Evolutionary conservation across 768 basidiomycete species (phyloP).

Genomic region (Mycena galopus): DNA sequence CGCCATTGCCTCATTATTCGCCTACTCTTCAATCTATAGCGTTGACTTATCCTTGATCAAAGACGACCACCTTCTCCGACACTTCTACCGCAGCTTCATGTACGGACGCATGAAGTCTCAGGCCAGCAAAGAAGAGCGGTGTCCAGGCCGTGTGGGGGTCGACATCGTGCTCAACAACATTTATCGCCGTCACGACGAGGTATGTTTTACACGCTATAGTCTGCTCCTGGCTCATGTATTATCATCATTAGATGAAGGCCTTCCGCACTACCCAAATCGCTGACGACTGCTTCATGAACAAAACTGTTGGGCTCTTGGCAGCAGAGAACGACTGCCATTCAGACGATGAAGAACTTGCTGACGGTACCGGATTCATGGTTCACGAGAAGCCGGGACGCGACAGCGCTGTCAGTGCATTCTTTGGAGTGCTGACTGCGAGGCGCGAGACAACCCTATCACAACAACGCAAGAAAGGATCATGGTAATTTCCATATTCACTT

Average conservation of each 20-base stretch:
- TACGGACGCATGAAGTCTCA: background rate
- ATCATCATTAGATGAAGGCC: background rate
- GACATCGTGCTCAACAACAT: background rate
- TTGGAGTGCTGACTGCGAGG: background rate
- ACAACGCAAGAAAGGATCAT: background rate
- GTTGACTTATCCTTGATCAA: background rate
- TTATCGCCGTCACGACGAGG: background rate
- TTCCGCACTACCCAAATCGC: background rate
- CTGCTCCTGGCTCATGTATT: background rate
- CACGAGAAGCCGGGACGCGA: slow-evolving; percentile 9
- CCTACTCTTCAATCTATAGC: background rate
- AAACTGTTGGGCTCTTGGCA: background rate
- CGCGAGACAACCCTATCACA: background rate
- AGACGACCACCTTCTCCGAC: background rate
- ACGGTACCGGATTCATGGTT: background rate
- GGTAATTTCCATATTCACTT: background rate
- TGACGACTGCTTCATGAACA: background rate
- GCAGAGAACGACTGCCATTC: slow-evolving; percentile 13
- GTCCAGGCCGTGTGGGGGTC: background rate
- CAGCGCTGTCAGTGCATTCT: background rate
- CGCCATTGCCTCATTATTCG: background rate
- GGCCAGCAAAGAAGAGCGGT: background rate
- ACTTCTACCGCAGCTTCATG: no score
- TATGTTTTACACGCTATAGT: background rate
- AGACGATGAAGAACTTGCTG: slow-evolving; percentile 11